These are phyloP conservation scores for Didymella lethalis DNA, from an alignment of 2,329 filamentous ascomycete species.

Conservation along the genomic window DNA sequence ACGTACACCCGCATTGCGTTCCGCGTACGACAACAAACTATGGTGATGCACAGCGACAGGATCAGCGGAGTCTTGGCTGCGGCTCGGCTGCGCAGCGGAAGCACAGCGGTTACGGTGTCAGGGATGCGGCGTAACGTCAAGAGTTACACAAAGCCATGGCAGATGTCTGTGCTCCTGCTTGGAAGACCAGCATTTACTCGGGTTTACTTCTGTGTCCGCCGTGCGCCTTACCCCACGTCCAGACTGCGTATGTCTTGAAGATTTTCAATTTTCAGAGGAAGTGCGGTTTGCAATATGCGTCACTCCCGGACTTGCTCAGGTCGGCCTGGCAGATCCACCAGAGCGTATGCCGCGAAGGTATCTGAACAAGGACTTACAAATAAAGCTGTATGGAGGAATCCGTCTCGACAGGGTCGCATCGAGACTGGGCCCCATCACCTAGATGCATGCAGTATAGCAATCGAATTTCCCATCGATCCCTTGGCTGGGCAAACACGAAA, in stretches of 20 bases:
- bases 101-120: constrained; percentile 7
- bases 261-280: no score
- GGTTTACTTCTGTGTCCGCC: constrained; percentile 4
- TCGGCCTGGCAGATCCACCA: background rate
- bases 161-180: constrained; percentile 7
- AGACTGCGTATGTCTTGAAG: background rate
- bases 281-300: background rate
- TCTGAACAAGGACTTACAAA: background rate
- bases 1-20: constrained; percentile 18
- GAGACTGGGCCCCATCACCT: constrained; percentile 1
- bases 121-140: constrained; percentile 18
- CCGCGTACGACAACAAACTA: constrained; percentile 13
- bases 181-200: constrained; percentile 1
- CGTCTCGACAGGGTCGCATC: background rate
- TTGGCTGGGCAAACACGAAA: background rate
- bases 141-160: constrained; percentile 16
- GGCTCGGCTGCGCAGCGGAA: constrained; percentile 11
- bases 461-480: background rate
- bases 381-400: background rate
- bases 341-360: background rate
- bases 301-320: no score
- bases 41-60: background rate
- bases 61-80: constrained; percentile 15
- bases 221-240: background rate
- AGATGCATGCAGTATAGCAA: constrained; percentile 5